A percentile compares a stretch with the other conserved stretches of the same genome.
Conservation (phyloP, 2,329 filamentous ascomycete genomes). For the Cladosporium sp. region DNA sequence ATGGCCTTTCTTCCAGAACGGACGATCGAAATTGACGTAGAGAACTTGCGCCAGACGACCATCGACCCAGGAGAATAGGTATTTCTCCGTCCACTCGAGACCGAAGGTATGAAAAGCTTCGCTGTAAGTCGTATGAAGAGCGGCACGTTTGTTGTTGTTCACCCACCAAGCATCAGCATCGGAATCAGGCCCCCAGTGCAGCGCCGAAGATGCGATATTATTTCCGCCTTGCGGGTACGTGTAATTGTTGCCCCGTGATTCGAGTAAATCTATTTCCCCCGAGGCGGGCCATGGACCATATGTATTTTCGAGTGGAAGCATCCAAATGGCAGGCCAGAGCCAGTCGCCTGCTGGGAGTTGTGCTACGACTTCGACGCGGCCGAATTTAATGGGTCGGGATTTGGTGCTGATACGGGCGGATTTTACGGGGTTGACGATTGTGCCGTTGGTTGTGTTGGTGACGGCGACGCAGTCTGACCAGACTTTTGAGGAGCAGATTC, state of each 20-base stretch:
- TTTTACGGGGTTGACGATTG: slow-evolving; percentile 70
- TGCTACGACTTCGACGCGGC: slow-evolving; percentile 73
- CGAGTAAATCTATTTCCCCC: slow-evolving; percentile 79
- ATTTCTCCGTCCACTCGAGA: slow-evolving; percentile 82
- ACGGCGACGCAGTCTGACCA: slow-evolving; percentile 60
- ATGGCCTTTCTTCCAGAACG: slow-evolving; percentile 36
- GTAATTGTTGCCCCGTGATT: slow-evolving; percentile 78
- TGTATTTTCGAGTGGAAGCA: slow-evolving; percentile 67
- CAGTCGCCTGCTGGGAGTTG: slow-evolving; percentile 74
- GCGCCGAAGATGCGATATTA: slow-evolving; percentile 70
- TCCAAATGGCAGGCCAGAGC: slow-evolving; percentile 91
- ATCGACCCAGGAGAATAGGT: slow-evolving; percentile 83
- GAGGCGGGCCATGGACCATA: slow-evolving; percentile 76
- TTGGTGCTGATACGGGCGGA: slow-evolving; percentile 76
- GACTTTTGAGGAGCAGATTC: slow-evolving; percentile 61
- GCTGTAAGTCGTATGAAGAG: slow-evolving; percentile 70
- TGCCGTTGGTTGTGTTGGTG: slow-evolving; percentile 73
- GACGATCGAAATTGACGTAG: slow-evolving; percentile 55
- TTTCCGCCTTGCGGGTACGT: slow-evolving; percentile 72
- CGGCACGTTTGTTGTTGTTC: slow-evolving; percentile 71
- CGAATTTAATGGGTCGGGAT: slow-evolving; percentile 69
- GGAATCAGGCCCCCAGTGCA: slow-evolving; percentile 75
- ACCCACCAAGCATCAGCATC: slow-evolving; percentile 76
- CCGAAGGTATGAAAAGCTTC: slow-evolving; percentile 70
- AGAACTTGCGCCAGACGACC: slow-evolving; percentile 73